Conservation (phyloP, 768 basidiomycete species). For the Hysterangium stoloniferum region DNA sequence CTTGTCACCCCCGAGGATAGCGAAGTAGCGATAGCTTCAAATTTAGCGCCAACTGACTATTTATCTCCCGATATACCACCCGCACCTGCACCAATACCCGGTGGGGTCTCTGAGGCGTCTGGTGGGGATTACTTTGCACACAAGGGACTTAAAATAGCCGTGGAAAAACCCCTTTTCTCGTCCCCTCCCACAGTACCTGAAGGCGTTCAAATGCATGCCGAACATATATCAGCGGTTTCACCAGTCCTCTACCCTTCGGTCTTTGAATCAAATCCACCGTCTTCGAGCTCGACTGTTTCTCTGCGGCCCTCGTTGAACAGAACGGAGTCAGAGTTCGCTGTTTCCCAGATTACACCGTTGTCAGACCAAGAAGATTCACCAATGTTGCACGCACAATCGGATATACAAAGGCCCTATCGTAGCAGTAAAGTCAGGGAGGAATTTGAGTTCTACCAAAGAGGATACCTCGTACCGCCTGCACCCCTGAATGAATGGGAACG, state of each 20-base stretch:
- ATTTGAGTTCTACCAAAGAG: constrained; percentile 14
- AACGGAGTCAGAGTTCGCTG: constrained; percentile 9
- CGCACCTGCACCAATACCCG: constrained; percentile 1
- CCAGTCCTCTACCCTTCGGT: neutral
- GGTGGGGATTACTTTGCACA: constrained; percentile 1
- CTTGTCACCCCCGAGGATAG: neutral
- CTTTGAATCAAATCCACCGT: constrained; percentile 4
- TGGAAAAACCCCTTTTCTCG: too few species aligned
- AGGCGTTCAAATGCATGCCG: neutral
- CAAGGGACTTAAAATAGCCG: too few species aligned
- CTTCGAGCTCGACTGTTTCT: constrained; percentile 21
- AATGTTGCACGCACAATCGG: constrained; percentile 6
- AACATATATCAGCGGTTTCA: neutral
- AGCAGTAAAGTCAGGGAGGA: constrained; percentile 8
- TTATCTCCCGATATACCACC: neutral
- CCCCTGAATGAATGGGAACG: constrained; percentile 82
- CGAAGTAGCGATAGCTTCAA: neutral
- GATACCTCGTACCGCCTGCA: constrained; percentile 61
- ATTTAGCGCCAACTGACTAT: neutral
- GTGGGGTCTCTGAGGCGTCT: neutral
- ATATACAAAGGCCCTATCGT: neutral
- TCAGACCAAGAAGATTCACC: neutral
- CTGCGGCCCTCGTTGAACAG: constrained; percentile 8
- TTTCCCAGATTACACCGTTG: constrained; percentile 1
- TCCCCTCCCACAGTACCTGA: neutral